A percentile compares a stretch with the other conserved stretches of the same genome.
Conservation (phyloP, 2,329 filamentous ascomycete genomes). For the Ceratocystis papillata region DNA sequence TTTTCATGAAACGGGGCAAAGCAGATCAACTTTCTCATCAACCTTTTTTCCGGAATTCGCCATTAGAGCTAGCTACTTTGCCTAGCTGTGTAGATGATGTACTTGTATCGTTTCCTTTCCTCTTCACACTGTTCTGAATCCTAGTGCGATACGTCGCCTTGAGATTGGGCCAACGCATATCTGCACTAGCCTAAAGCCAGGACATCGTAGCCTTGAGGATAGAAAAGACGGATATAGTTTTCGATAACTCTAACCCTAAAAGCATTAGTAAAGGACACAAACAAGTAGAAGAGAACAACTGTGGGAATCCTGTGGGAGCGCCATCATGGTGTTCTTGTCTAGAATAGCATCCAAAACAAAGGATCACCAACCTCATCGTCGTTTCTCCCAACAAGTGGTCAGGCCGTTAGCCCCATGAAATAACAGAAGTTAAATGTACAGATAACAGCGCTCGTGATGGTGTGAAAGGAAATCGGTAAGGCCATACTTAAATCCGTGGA, state of each 20-base stretch:
- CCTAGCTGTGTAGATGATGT: not conserved
- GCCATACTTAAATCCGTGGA: not conserved
- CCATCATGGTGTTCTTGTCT: not conserved
- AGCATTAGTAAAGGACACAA: not conserved
- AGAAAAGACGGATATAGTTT: no score
- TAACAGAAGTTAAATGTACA: not conserved
- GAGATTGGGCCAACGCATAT: not conserved
- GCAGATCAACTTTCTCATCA: not conserved
- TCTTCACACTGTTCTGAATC: not conserved
- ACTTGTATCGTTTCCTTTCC: not conserved
- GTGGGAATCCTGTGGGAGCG: slow-evolving; percentile 1
- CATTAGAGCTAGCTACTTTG: not conserved
- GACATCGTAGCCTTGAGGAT: not conserved
- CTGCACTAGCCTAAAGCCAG: not conserved
- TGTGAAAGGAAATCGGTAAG: slow-evolving; percentile 8
- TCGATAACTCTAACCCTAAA: not conserved
- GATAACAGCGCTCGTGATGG: not conserved
- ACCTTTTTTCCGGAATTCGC: not conserved
- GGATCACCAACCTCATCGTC: not conserved
- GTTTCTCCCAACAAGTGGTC: not conserved
- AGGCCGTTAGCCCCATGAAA: not conserved
- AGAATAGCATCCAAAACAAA: not conserved
- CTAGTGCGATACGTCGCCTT: not conserved
- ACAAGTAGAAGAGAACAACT: not conserved
- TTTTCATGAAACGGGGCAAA: not conserved